A percentile compares a stretch with the other conserved stretches of the same genome.
These are phyloP conservation scores for Stachybotrys chartarum DNA, from an alignment of 2,329 filamentous ascomycete species.

Conservation along the genomic window DNA sequence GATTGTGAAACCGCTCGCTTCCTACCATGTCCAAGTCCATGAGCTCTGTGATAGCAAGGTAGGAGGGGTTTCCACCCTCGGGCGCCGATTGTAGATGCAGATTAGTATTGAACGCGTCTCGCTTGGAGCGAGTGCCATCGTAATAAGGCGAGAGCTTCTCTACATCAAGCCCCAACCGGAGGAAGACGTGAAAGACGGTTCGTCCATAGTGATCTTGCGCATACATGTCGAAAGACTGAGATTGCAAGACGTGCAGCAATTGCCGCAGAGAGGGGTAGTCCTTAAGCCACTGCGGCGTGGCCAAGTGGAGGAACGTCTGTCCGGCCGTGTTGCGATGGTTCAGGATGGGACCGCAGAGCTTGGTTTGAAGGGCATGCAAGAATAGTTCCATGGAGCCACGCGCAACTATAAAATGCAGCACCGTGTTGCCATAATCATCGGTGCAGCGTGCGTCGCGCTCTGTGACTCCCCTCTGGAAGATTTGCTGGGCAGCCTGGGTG, in stretches of 20 bases:
- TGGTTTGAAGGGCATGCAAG: constrained; percentile 13
- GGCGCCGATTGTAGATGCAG: constrained; percentile 10
- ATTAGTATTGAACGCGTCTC: constrained; percentile 41
- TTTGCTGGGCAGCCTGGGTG: constrained; percentile 7
- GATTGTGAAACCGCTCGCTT: constrained; percentile 1
- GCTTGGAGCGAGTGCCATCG: constrained; percentile 24
- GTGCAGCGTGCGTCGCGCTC: constrained; percentile 7
- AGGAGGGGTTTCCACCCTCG: constrained; percentile 2
- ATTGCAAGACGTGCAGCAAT: constrained; percentile 14
- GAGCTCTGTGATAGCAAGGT: constrained; percentile 1
- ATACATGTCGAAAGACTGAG: constrained; percentile 22
- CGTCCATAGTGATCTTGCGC: constrained; percentile 43
- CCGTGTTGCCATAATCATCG: constrained; percentile 41
- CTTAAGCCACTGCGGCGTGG: constrained; percentile 27
- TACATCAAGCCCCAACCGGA: constrained; percentile 17
- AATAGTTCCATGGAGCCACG: constrained; percentile 19
- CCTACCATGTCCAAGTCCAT: constrained; percentile 16
- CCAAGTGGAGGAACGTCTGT: constrained; percentile 42
- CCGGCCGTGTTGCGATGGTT: constrained; percentile 31
- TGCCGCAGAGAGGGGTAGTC: constrained; percentile 16
- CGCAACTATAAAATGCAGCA: constrained; percentile 38
- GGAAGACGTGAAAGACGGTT: constrained; percentile 41
- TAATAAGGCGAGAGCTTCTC: constrained; percentile 26
- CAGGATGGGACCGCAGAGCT: constrained; percentile 11
- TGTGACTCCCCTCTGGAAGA: constrained; percentile 6